Evolutionary conservation across 2,329 filamentous ascomycete genomes (phyloP).

Genomic region (Aureobasidium melanogenum): DNA sequence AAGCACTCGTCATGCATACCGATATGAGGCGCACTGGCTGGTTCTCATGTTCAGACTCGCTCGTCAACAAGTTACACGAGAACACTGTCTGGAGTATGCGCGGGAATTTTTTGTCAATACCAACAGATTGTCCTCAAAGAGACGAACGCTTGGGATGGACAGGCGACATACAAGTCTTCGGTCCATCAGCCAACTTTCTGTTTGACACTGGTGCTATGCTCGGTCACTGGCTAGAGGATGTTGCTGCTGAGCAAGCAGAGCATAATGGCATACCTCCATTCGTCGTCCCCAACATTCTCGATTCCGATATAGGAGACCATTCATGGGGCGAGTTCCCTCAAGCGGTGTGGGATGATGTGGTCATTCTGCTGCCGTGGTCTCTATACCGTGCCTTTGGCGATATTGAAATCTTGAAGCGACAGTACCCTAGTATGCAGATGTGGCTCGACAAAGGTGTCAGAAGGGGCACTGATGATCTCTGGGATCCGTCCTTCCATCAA

Average conservation of each 20-base stretch:
- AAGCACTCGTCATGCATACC: slow-evolving; percentile 40
- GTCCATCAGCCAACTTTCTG: slow-evolving; percentile 43
- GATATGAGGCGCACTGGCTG: slow-evolving; percentile 43
- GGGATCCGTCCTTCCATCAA: slow-evolving; percentile 28
- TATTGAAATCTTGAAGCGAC: slow-evolving; percentile 25
- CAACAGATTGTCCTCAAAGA: slow-evolving; percentile 50
- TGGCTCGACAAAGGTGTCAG: slow-evolving; percentile 29
- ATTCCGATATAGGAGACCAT: slow-evolving; percentile 9
- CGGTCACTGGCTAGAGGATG: slow-evolving; percentile 41
- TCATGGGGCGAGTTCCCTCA: slow-evolving; percentile 16
- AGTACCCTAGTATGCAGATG: slow-evolving; percentile 29
- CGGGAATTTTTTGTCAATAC: slow-evolving; percentile 50
- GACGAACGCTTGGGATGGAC: slow-evolving; percentile 50
- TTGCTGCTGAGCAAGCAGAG: slow-evolving; percentile 29
- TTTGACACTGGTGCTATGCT: slow-evolving; percentile 46
- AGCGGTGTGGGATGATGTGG: slow-evolving; percentile 33
- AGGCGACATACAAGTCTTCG: slow-evolving; percentile 43
- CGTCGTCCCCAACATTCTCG: slow-evolving; percentile 17
- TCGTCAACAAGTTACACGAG: slow-evolving; percentile 46
- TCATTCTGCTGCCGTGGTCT: slow-evolving; percentile 29
- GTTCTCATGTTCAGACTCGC: slow-evolving; percentile 44
- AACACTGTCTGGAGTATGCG: slow-evolving; percentile 51
- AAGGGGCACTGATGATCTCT: slow-evolving; percentile 27
- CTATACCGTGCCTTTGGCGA: slow-evolving; percentile 30
- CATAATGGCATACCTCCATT: slow-evolving; percentile 19